These are phyloP conservation scores for Coix lacrymajobi DNA, from an alignment of 176 grass and related monocot species.

Conservation along the genomic window DNA sequence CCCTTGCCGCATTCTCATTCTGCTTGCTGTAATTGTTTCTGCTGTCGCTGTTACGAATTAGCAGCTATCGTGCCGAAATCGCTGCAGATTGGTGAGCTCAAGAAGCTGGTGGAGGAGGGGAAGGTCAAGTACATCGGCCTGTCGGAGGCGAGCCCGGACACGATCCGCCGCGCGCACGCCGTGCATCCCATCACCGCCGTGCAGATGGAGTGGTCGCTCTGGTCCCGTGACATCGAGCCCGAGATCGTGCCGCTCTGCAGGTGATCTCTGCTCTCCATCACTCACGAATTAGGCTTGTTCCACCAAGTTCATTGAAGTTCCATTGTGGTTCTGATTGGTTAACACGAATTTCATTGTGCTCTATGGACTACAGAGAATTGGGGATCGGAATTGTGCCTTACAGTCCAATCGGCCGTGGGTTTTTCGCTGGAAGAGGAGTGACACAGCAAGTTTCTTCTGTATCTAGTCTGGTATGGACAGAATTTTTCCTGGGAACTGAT, in stretches of 20 bases:
- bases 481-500: background rate
- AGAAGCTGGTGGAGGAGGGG: slow-evolving; percentile 81
- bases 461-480: background rate
- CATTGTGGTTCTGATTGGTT: background rate
- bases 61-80: background rate
- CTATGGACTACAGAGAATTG: slow-evolving; percentile 44
- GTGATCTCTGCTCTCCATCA: slow-evolving; percentile 3
- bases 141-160: slow-evolving; percentile 80
- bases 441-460: background rate
- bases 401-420: slow-evolving; percentile 74
- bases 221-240: slow-evolving; percentile 73
- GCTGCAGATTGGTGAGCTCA: slow-evolving; percentile 71
- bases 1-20: background rate
- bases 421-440: slow-evolving; percentile 39
- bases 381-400: slow-evolving; percentile 91
- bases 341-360: background rate
- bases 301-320: background rate
- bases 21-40: background rate
- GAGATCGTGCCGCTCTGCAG: slow-evolving; percentile 90
- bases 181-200: slow-evolving; percentile 72
- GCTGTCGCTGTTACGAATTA: background rate
- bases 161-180: slow-evolving; percentile 64
- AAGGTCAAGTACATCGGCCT: slow-evolving; percentile 79
- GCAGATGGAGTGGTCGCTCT: slow-evolving; percentile 96
- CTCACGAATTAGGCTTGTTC: background rate